Percentiles rank a stretch among this genome's conserved stretches.
These are phyloP conservation scores for Xylaria sp. DNA, from an alignment of 2,329 filamentous ascomycete species.

Conservation along the genomic window DNA sequence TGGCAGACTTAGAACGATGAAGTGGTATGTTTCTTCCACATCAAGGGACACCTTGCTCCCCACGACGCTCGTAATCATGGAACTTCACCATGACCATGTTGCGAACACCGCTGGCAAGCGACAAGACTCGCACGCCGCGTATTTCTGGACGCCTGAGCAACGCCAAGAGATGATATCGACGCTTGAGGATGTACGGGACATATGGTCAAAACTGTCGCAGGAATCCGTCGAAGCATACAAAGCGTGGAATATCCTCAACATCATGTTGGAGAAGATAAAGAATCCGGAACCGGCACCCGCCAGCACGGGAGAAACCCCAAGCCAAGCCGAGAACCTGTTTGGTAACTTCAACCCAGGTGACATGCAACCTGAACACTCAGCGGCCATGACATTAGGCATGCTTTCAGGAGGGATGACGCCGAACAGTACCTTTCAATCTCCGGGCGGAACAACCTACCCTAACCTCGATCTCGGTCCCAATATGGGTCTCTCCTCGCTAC, in stretches of 20 bases:
- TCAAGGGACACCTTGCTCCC: conserved; percentile 88
- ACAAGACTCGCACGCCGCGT: conserved; percentile 57
- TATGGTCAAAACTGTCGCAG: conserved; percentile 83
- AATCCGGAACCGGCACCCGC: conserved; percentile 52
- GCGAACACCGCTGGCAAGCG: conserved; percentile 56
- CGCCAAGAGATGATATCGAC: conserved; percentile 80
- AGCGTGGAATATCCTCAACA: conserved; percentile 79
- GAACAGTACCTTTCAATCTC: conserved; percentile 50
- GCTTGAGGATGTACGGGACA: conserved; percentile 76
- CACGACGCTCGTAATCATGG: conserved; percentile 84
- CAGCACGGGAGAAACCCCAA: conserved; percentile 31
- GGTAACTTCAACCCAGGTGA: conserved; percentile 43
- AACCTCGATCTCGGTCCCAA: conserved; percentile 58
- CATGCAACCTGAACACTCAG: conserved; percentile 55
- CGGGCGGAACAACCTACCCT: conserved; percentile 53
- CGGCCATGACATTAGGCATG: conserved; percentile 57
- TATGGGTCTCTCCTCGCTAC: conserved; percentile 47
- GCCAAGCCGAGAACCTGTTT: conserved; percentile 46
- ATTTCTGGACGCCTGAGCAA: conserved; percentile 68
- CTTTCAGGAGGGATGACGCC: conserved; percentile 54
- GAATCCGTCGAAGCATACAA: conserved; percentile 91
- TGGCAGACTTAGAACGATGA: conserved; percentile 77
- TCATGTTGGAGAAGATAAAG: conserved; percentile 85
- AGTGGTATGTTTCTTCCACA: conserved; percentile 81
- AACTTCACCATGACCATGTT: conserved; percentile 77